phyloP scores from a whole-genome alignment of 495 filamentous ascomycete genomes.

The Talaromyces wortmannii region DNA sequence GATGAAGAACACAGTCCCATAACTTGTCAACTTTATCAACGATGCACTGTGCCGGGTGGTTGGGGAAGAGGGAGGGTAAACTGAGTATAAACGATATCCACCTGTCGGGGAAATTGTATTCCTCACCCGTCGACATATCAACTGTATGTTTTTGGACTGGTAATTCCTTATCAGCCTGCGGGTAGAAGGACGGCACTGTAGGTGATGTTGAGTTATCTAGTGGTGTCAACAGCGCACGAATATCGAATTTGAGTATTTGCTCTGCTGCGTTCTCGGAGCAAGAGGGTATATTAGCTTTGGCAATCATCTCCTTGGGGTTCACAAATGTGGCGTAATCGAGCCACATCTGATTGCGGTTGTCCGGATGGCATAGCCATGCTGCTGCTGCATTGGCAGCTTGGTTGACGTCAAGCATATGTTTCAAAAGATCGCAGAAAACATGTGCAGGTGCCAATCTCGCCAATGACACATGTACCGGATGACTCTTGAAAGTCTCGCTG shows the following conservation, averaged over 20 bases:
- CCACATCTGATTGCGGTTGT: constrained; percentile 72
- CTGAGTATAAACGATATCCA: constrained; percentile 78
- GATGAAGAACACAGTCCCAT: constrained; percentile 39
- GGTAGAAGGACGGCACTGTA: constrained; percentile 26
- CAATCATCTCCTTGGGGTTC: constrained; percentile 50
- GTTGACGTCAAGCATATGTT: constrained; percentile 84
- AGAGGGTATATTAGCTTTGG: constrained; percentile 32
- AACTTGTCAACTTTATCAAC: constrained; percentile 36
- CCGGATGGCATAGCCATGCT: constrained; percentile 41
- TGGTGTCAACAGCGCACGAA: constrained; percentile 59
- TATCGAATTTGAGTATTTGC: constrained; percentile 65
- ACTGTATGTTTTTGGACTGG: constrained; percentile 28
- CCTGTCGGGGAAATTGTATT: constrained; percentile 68
- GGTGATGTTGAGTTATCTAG: constrained; percentile 25
- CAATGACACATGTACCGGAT: constrained; percentile 74
- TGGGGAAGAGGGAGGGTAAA: constrained; percentile 68
- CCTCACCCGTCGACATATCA: constrained; percentile 27
- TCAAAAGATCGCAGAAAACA: constrained; percentile 77
- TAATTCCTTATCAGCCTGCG: constrained; percentile 26
- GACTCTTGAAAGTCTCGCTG: constrained; percentile 65
- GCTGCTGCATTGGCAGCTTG: constrained; percentile 60
- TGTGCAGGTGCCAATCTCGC: constrained; percentile 84
- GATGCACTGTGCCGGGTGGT: constrained; percentile 53
- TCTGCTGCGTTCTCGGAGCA: constrained; percentile 42
- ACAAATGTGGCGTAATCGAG: constrained; percentile 80